A percentile compares a stretch with the other conserved stretches of the same genome.
These are phyloP conservation scores for Moringa oleifera DNA, from an alignment of 345 rosid species.

Conservation along the genomic window DNA sequence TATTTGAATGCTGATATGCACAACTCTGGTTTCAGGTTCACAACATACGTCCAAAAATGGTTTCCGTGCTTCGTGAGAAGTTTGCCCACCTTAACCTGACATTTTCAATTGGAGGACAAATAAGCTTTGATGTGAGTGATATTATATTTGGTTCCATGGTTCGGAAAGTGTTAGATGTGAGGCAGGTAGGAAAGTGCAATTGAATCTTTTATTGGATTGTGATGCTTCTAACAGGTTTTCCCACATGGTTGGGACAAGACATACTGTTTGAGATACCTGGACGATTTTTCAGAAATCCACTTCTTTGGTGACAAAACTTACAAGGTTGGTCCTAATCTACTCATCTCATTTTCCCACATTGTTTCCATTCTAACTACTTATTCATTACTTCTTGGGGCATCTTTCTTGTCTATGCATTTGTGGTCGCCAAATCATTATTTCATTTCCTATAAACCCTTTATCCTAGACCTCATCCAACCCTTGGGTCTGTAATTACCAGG, in stretches of 20 bases:
- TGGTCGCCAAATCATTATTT: too few relatives aligned
- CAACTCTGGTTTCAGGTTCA: conserved; percentile 58
- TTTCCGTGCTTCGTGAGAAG: conserved; percentile 74
- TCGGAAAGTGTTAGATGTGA: conserved; percentile 5
- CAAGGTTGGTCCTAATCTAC: conserved; percentile 42
- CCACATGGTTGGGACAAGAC: conserved; percentile 99
- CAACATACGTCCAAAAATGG: conserved; percentile 79
- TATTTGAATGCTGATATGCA: not conserved
- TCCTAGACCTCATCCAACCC: too few relatives aligned
- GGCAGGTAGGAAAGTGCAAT: not conserved
- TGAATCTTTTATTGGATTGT: conserved; percentile 6
- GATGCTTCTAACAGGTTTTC: conserved; percentile 55
- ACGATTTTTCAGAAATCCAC: conserved; percentile 77
- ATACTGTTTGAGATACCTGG: conserved; percentile 84
- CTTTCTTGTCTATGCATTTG: too few relatives aligned
- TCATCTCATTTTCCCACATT: not conserved
- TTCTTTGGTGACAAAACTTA: conserved; percentile 99
- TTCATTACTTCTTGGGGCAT: too few relatives aligned
- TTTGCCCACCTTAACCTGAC: conserved; percentile 89
- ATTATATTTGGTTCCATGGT: conserved; percentile 10
- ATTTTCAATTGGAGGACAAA: conserved; percentile 96
- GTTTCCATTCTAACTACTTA: too few relatives aligned
- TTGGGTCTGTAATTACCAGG: too few relatives aligned
- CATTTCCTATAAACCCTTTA: too few relatives aligned
- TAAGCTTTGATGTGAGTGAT: conserved; percentile 87